phyloP scores from a whole-genome alignment of 2,329 filamentous ascomycete species.

The Didymella segeticola region DNA sequence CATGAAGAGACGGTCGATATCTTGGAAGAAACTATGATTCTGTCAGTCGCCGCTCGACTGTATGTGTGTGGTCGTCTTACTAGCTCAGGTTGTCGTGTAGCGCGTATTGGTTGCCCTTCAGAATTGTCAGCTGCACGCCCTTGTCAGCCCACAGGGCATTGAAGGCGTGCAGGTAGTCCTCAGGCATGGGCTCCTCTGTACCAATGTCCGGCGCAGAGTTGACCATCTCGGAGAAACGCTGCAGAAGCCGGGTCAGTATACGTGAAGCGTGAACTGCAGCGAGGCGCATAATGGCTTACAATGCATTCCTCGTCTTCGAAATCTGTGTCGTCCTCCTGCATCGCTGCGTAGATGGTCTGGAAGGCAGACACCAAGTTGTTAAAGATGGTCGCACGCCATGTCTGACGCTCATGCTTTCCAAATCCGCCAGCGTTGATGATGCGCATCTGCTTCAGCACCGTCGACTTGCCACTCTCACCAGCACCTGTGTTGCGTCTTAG shows the following conservation, averaged over 20 bases:
- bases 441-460: constrained; percentile 98
- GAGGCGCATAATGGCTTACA: constrained; percentile 59
- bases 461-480: constrained; percentile 95
- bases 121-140: constrained; percentile 85
- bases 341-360: constrained; percentile 87
- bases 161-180: constrained; percentile 80
- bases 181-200: constrained; percentile 79
- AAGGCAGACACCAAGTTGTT: constrained; percentile 93
- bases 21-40: constrained; percentile 74
- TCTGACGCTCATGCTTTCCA: constrained; percentile 84
- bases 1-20: constrained; percentile 67
- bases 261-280: neutral
- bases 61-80: constrained; percentile 60
- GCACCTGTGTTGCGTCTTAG: constrained; percentile 68
- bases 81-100: constrained; percentile 95
- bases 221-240: constrained; percentile 82
- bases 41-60: constrained; percentile 22
- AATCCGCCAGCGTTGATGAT: constrained; percentile 95
- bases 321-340: constrained; percentile 81
- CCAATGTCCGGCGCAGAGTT: constrained; percentile 82
- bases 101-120: constrained; percentile 94
- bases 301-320: constrained; percentile 82
- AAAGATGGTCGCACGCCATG: constrained; percentile 95
- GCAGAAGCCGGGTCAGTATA: constrained; percentile 17
- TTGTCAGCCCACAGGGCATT: constrained; percentile 82